phyloP scores from a whole-genome alignment of 768 basidiomycete species.

The Amanita polypyramis region DNA sequence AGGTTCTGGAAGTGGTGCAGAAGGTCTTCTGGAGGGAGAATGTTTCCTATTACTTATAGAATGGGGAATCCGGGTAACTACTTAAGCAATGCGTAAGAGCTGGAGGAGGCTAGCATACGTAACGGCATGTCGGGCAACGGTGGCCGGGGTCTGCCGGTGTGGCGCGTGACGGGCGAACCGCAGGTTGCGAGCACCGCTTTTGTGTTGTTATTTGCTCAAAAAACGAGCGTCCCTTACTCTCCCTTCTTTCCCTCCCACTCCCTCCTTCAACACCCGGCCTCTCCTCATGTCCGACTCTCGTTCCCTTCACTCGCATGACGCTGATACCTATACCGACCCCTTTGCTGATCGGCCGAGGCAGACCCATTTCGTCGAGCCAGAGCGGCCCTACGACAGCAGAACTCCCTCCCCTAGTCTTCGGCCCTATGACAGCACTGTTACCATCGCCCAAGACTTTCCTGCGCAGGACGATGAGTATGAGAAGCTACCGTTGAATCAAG shows the following conservation, averaged over 20 bases:
- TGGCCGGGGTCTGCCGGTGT: not conserved
- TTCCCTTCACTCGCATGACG: constrained; percentile 21
- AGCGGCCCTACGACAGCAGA: constrained; percentile 31
- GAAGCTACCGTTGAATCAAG: constrained; percentile 64
- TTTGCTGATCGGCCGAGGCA: constrained; percentile 61
- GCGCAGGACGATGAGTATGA: constrained; percentile 55
- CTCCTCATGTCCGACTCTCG: constrained; percentile 27
- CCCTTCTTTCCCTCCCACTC: constrained; percentile 10
- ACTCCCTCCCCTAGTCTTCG: constrained; percentile 23
- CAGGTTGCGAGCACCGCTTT: not conserved
- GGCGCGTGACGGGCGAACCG: too few species aligned
- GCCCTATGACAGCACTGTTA: constrained; percentile 49
- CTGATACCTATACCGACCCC: constrained; percentile 45
- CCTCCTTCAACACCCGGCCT: too few species aligned
- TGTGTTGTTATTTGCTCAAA: constrained; percentile 2
- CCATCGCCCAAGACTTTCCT: constrained; percentile 43
- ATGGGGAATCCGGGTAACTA: too few species aligned
- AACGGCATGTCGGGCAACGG: constrained; percentile 21
- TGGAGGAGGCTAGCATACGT: too few species aligned
- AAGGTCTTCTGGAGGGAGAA: constrained; percentile 38
- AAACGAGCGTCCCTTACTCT: constrained; percentile 7
- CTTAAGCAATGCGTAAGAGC: too few species aligned
- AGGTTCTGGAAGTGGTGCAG: constrained; percentile 41
- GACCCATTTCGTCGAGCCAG: constrained; percentile 50
- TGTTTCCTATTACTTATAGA: constrained; percentile 42